Percentiles rank a stretch among this genome's conserved stretches.
These are phyloP conservation scores for Ochetophila trinervis DNA, from an alignment of 306 rosid species.

Conservation along the genomic window DNA sequence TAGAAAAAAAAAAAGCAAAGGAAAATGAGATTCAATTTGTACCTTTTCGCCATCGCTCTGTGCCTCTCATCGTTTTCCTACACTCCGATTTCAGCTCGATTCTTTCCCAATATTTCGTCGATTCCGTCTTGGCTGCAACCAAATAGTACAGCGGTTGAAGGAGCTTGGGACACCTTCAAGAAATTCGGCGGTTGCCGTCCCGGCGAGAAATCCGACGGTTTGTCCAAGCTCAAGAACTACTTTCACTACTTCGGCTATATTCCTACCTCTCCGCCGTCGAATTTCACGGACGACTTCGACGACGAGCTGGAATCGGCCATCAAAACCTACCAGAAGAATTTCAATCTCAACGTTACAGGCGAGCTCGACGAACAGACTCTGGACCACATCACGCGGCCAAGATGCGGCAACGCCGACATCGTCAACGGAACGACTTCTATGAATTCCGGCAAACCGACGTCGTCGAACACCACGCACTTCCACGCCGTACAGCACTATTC, in stretches of 20 bases:
- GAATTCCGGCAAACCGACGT: slow-evolving; percentile 55
- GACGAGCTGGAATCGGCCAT: slow-evolving; percentile 49
- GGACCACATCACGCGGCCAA: slow-evolving; percentile 38
- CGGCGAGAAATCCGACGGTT: slow-evolving; percentile 46
- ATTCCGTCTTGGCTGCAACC: slow-evolving; percentile 35
- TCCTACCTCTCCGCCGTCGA: slow-evolving; percentile 28
- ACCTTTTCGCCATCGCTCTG: slow-evolving; percentile 10
- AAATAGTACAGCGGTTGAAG: slow-evolving; percentile 2
- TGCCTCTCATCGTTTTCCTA: slow-evolving; percentile 14
- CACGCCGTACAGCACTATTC: slow-evolving; percentile 71
- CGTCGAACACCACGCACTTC: slow-evolving; percentile 14
- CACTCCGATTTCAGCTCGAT: slow-evolving; percentile 47
- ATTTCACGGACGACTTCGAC: slow-evolving; percentile 71
- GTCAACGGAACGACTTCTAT: slow-evolving; percentile 62
- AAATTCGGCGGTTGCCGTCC: slow-evolving; percentile 50
- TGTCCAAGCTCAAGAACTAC: slow-evolving; percentile 61
- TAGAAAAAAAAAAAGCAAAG: neutral
- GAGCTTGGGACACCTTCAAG: slow-evolving; percentile 59
- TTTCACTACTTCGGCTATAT: slow-evolving; percentile 74
- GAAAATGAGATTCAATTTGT: slow-evolving; percentile 33
- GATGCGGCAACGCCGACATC: slow-evolving; percentile 75
- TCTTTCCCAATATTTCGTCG: slow-evolving; percentile 62
- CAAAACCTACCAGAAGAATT: slow-evolving; percentile 60
- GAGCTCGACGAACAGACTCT: slow-evolving; percentile 53
- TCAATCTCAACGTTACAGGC: slow-evolving; percentile 82